These are phyloP conservation scores for Colletotrichum siamense DNA, from an alignment of 2,329 filamentous ascomycete species.

Conservation along the genomic window DNA sequence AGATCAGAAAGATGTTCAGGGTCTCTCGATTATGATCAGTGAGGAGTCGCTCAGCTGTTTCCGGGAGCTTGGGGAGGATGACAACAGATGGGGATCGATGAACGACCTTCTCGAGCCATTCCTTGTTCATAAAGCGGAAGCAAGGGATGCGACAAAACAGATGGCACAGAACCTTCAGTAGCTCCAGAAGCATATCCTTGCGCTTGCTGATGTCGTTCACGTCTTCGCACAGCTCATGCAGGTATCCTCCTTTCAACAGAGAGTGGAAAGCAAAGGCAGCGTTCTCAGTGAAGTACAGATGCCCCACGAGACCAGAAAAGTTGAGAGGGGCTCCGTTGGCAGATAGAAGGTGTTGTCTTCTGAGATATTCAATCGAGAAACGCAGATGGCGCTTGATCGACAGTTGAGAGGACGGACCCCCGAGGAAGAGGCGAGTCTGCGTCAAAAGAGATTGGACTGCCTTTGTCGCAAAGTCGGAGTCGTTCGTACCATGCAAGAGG, in stretches of 20 bases:
- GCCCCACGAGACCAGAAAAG: conserved; percentile 72
- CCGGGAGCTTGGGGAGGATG: background rate
- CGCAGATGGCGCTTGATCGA: conserved; percentile 77
- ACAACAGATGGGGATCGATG: conserved; percentile 63
- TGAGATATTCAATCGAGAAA: conserved; percentile 82
- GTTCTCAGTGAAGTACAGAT: conserved; percentile 80
- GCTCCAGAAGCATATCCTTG: conserved; percentile 55
- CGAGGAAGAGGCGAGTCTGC: conserved; percentile 73
- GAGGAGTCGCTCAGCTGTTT: conserved; percentile 61
- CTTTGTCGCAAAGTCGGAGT: conserved; percentile 64
- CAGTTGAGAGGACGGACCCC: conserved; percentile 70
- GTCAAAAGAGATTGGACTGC: conserved; percentile 72
- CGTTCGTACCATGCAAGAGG: conserved; percentile 69
- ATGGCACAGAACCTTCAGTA: conserved; percentile 74
- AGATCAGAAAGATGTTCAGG: conserved; percentile 69
- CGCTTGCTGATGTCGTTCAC: conserved; percentile 50
- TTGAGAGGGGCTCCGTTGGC: conserved; percentile 69
- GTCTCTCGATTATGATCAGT: conserved; percentile 69
- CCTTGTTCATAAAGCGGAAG: conserved; percentile 47
- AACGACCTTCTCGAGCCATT: conserved; percentile 48
- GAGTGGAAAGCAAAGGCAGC: conserved; percentile 79
- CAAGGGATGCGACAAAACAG: conserved; percentile 68
- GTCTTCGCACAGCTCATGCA: conserved; percentile 64
- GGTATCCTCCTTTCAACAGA: conserved; percentile 73
- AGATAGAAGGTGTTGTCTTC: conserved; percentile 70